Base-by-base conservation (phyloP, 2,329 filamentous ascomycete genomes). In the Intubia oerlemansii region DNA sequence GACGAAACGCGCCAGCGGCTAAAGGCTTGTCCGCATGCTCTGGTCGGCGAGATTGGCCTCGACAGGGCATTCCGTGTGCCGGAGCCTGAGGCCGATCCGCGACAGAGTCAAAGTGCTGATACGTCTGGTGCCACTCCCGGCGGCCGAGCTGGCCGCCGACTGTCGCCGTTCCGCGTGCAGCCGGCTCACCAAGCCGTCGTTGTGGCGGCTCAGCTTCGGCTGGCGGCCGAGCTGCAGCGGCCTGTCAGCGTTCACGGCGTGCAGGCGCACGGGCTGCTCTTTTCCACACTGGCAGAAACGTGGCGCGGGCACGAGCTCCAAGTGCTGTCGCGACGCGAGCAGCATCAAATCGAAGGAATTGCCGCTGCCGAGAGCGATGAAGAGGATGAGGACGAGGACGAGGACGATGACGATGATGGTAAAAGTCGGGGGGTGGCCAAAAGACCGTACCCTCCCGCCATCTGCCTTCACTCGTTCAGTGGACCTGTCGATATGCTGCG, bases 381-480 rank as follows among this genome's bases (percentile, higher is more conserved):
- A 13, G 17, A 21, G 5, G 57, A 64, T 34, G 25, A 28, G 14
- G 26, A 22, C 15, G 44, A 47, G 4, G 49, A 52, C 14, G 47
- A 51, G n/a, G 41, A 52, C 0, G 43, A 46, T n/a, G n/a, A n/a
- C n/a, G n/a, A n/a, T n/a, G n/a, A n/a, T n/a, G n/a, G n/a, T n/a
- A n/a, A n/a, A n/a, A n/a, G n/a, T n/a, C n/a, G 29, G 41, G 44
- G 12, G 40, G 13, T 12, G 3, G 38, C 13, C 40, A 56, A 1
- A 21, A 21, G 19, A 69, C 77, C 0, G 10, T 95, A 75, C 40
- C 84, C 88, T 4, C 40, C 84, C 88, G 4, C 82, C 84, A 1
- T 59, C 84, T 98, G 88, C 44, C 66, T 98, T 34, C 88, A 98
- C 49, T 93, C 84, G 0, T 98, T 82, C 49, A 90, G 78, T 27